These are phyloP conservation scores for Penicillium dipodomyicola DNA, from an alignment of 495 filamentous ascomycete species.

Conservation along the genomic window DNA sequence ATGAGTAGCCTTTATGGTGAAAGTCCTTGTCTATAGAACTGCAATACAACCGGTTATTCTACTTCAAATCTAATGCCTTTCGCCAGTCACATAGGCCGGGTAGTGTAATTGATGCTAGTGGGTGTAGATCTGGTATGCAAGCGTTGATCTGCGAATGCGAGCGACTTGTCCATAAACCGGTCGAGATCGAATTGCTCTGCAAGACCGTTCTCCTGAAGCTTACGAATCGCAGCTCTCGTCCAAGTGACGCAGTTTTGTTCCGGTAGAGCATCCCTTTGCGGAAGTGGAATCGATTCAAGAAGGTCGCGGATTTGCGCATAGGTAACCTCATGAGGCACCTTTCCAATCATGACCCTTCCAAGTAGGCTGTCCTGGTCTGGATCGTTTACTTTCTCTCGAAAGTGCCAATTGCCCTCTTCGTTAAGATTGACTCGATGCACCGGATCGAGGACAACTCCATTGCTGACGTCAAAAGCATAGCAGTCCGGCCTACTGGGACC, in stretches of 20 bases:
- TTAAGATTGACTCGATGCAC: conserved; percentile 9
- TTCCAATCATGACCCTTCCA: conserved; percentile 18
- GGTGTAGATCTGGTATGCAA: neutral
- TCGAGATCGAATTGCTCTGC: conserved; percentile 15
- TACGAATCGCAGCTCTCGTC: conserved; percentile 12
- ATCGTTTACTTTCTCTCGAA: conserved; percentile 12
- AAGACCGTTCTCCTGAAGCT: conserved; percentile 4
- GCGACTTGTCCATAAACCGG: conserved; percentile 14
- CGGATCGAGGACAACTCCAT: conserved; percentile 16
- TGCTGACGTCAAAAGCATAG: conserved; percentile 19
- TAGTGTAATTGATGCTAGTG: neutral
- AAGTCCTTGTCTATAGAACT: neutral
- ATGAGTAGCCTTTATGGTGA: neutral
- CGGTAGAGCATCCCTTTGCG: conserved; percentile 4
- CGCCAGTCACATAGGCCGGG: neutral
- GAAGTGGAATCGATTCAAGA: conserved; percentile 9
- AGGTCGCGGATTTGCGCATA: neutral
- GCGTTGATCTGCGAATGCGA: conserved; percentile 18
- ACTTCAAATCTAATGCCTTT: neutral
- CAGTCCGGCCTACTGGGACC: neutral
- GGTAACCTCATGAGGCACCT: conserved; percentile 9
- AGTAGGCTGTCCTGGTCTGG: conserved; percentile 11
- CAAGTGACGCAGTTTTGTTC: conserved; percentile 22
- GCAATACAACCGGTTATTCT: neutral
- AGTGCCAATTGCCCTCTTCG: conserved; percentile 14